Conservation (phyloP, 23 red algal species). For the Gracilaria domingensis region DNA sequence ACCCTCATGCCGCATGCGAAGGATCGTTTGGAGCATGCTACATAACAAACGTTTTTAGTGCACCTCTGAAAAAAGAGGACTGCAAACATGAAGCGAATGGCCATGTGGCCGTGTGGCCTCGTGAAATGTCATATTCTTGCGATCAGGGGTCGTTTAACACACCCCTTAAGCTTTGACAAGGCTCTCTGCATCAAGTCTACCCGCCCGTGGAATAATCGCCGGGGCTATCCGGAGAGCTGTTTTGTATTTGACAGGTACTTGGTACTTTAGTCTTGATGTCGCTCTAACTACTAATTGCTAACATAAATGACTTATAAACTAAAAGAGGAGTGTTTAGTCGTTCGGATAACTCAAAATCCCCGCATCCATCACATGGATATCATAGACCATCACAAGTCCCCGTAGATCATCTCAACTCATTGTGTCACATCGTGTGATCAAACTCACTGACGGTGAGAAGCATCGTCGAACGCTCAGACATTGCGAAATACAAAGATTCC, state of each 20-base stretch:
- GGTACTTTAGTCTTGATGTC: background rate
- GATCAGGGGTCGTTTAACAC: too few relatives aligned
- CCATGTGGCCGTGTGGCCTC: too few relatives aligned
- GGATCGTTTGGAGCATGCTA: too few relatives aligned
- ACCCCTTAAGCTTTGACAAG: background rate
- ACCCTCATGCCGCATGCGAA: too few relatives aligned
- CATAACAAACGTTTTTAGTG: too few relatives aligned
- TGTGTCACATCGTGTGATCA: too few relatives aligned
- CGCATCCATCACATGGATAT: background rate
- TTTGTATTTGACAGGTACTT: background rate
- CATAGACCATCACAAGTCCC: background rate
- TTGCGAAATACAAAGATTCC: too few relatives aligned
- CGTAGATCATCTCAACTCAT: background rate
- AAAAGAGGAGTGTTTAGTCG: background rate
- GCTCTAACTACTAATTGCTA: constrained; percentile 21
- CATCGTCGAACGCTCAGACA: background rate
- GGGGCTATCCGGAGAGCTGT: background rate
- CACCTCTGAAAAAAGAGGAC: too few relatives aligned
- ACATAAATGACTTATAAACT: constrained; percentile 7
- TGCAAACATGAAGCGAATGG: too few relatives aligned
- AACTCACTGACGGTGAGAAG: too few relatives aligned
- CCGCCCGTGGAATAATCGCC: background rate
- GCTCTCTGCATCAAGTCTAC: background rate
- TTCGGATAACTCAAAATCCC: background rate
- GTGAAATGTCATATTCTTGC: too few relatives aligned